phyloP scores from a whole-genome alignment of 345 rosid species.

The Tarenaya hassleriana region DNA sequence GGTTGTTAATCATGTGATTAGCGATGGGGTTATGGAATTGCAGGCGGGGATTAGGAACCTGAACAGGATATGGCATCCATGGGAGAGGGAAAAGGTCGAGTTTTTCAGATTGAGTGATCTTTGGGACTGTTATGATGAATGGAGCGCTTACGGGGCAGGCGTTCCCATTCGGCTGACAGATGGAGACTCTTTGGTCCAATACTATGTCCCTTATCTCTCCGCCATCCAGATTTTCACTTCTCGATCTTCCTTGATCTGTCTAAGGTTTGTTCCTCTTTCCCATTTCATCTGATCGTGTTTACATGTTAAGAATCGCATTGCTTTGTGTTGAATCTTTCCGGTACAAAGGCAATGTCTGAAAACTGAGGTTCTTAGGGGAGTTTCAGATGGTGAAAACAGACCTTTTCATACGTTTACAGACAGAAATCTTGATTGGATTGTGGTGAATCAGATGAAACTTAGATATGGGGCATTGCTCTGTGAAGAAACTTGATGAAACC shows the following conservation, averaged over 20 bases:
- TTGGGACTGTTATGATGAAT: constrained; percentile 89
- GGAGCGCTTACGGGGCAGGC: constrained; percentile 99
- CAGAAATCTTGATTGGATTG: neutral
- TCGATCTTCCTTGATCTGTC: constrained; percentile 47
- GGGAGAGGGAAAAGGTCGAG: constrained; percentile 86
- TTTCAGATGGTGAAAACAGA: too few relatives aligned
- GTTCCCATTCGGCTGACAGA: constrained; percentile 62
- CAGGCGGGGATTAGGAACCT: constrained; percentile 78
- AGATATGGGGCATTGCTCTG: neutral
- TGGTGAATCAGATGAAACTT: neutral
- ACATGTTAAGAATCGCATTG: neutral
- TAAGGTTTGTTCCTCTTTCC: constrained; percentile 50
- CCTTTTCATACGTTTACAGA: too few relatives aligned
- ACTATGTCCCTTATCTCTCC: constrained; percentile 94
- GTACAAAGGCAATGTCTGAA: too few relatives aligned
- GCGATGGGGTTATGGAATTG: constrained; percentile 12
- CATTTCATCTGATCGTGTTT: neutral
- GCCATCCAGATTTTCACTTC: constrained; percentile 90
- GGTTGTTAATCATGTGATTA: neutral
- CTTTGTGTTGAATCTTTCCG: too few relatives aligned
- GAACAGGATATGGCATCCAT: constrained; percentile 82
- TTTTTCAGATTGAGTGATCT: constrained; percentile 78
- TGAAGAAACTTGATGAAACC: neutral
- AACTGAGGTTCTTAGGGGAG: too few relatives aligned
- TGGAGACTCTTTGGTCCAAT: constrained; percentile 63